Evolutionary conservation across 345 rosid genomes (phyloP), one percentile per base, ranked within the genome.

Genomic region (Lepidium sativum): DNA sequence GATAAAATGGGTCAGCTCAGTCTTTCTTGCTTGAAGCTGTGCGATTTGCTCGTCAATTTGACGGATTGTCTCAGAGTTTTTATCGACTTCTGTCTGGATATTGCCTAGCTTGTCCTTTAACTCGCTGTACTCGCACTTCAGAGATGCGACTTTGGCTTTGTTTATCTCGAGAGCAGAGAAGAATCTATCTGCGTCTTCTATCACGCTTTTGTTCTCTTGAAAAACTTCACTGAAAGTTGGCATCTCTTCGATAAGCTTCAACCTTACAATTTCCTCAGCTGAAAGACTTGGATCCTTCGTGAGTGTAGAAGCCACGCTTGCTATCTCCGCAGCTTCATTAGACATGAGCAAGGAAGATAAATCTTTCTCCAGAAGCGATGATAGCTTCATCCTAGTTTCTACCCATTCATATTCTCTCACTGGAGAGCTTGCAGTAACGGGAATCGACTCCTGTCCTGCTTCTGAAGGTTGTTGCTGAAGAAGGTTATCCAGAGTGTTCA

Each of bases 211-310:
- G 71, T 80, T 81, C 75, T 82, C 85, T 1, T 79, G 72, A 41
- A 76, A 88, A 16, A 77, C 84, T 75, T 80, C 75, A 29, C 86
- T 78, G 48, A 79, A 82, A 10, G 71, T 66, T 21, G 96, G 87
- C 10, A 88, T 80, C 69, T 87, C 89, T 62, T 84, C 84, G 6
- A 88, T 77, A 52, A 82, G 72, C 69, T 84, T 86, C 61, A 82
- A 47, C 79, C 80, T 86, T 32, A 86, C 86, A 27, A 77, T 82
- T 64, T 86, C 83, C 25, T 81, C 92, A 1, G 88, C 88, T 73
- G 69, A 73, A 21, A 88, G 70, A 40, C 40, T 62, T 52, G 89
- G 88, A 74, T 84, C 86, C 50, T 64, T 84, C 52, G 51, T 70
- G 7, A 86, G 68, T 65, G 73, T 82, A 27, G 82, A 37, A 3